Conservation (phyloP, 306 rosid genomes). For the Prunus padus region DNA sequence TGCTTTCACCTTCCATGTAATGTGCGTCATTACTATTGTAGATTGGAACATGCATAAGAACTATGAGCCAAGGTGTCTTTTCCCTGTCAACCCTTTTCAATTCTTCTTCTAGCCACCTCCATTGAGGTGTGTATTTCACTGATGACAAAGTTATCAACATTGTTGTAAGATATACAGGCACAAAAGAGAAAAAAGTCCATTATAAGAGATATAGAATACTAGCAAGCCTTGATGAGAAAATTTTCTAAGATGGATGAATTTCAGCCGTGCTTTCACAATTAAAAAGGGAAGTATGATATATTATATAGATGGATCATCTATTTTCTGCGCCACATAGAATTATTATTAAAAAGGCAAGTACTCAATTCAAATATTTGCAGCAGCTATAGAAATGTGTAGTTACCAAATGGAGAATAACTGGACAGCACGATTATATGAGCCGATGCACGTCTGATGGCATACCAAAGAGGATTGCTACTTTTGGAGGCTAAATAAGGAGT, state of each 20-base stretch:
- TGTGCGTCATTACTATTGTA: slow-evolving; percentile 84
- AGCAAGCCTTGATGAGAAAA: slow-evolving; percentile 1
- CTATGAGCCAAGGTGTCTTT: slow-evolving; percentile 96
- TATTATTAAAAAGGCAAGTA: background rate
- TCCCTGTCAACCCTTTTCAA: slow-evolving; percentile 70
- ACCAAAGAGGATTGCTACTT: slow-evolving; percentile 94
- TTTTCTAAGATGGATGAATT: too few species aligned
- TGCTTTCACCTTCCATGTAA: slow-evolving; percentile 96
- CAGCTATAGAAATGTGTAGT: slow-evolving; percentile 25
- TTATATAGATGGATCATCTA: too few species aligned
- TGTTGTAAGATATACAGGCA: background rate
- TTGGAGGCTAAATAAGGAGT: slow-evolving; percentile 81
- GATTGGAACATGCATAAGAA: slow-evolving; percentile 84
- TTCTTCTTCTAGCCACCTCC: slow-evolving; percentile 67
- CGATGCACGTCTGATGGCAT: slow-evolving; percentile 90
- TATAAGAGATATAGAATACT: background rate
- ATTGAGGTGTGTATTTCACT: slow-evolving; percentile 96
- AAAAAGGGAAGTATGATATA: too few species aligned
- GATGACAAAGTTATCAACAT: slow-evolving; percentile 7
- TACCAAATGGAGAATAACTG: slow-evolving; percentile 94
- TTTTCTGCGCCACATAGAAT: too few species aligned
- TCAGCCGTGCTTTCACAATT: background rate
- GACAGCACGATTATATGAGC: slow-evolving; percentile 90
- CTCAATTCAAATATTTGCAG: slow-evolving; percentile 1
- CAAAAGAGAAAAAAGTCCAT: background rate